Percentiles rank a stretch among this genome's conserved stretches.
These are phyloP conservation scores for Saturnispora serradocipensis DNA, from an alignment of 805 yeast genomes.

Conservation along the genomic window DNA sequence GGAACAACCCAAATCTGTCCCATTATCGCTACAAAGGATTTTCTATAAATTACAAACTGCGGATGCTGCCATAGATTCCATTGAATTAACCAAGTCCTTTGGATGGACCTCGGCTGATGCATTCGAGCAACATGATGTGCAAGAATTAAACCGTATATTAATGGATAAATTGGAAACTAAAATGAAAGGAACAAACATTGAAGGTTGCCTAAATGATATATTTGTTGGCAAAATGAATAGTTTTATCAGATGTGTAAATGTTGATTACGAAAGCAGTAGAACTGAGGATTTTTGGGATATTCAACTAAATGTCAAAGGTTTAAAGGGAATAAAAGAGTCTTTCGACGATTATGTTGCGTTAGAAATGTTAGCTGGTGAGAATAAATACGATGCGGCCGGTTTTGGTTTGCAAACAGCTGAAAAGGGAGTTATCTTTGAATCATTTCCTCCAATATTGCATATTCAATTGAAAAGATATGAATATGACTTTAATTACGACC, in stretches of 20 bases:
- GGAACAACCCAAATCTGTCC: constrained; percentile 45
- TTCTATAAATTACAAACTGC: constrained; percentile 76
- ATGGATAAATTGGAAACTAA: constrained; percentile 89
- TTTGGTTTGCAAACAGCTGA: constrained; percentile 91
- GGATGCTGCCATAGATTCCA: constrained; percentile 68
- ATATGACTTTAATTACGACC: constrained; percentile 83
- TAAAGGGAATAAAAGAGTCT: constrained; percentile 61
- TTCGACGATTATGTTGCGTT: constrained; percentile 82
- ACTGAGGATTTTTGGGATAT: constrained; percentile 97
- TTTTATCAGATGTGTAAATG: constrained; percentile 84
- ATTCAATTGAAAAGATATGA: constrained; percentile 91
- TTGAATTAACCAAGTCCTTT: constrained; percentile 80
- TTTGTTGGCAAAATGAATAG: constrained; percentile 98
- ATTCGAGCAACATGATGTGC: constrained; percentile 96
- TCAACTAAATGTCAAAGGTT: constrained; percentile 84
- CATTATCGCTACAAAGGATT: constrained; percentile 78
- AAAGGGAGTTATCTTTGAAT: constrained; percentile 88
- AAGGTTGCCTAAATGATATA: constrained; percentile 63
- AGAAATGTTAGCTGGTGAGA: constrained; percentile 88
- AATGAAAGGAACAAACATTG: constrained; percentile 83
- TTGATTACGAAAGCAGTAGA: constrained; percentile 85
- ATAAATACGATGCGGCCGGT: constrained; percentile 87
- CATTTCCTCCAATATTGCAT: constrained; percentile 88
- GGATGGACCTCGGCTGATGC: constrained; percentile 98
- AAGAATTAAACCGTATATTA: constrained; percentile 86